These are phyloP conservation scores for Cadophora sp. DNA, from an alignment of 2,329 filamentous ascomycete genomes.

Conservation along the genomic window DNA sequence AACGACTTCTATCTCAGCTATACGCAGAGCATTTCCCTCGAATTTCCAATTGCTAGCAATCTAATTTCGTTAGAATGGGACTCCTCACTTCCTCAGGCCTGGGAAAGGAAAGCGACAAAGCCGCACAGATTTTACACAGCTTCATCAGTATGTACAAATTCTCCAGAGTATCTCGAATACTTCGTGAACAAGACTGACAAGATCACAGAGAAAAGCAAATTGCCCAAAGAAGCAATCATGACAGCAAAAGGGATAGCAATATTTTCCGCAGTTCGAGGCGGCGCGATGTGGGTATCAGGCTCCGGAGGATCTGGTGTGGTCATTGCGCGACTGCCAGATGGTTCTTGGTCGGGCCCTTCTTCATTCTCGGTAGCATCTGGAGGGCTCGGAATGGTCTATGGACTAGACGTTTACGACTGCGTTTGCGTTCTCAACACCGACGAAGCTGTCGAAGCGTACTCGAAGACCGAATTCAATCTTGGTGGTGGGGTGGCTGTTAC, in stretches of 20 bases:
- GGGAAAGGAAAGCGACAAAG: constrained; percentile 25
- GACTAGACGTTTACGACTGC: constrained; percentile 88
- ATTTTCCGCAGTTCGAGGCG: constrained; percentile 73
- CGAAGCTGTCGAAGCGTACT: constrained; percentile 79
- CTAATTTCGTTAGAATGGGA: constrained; percentile 3
- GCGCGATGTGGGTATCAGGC: constrained; percentile 40
- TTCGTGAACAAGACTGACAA: constrained; percentile 11
- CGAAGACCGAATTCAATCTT: constrained; percentile 74
- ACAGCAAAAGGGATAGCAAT: constrained; percentile 74
- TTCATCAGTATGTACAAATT: constrained; percentile 17
- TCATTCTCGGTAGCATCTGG: constrained; percentile 84
- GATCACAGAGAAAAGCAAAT: constrained; percentile 45
- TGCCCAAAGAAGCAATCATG: constrained; percentile 64
- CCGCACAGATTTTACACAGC: constrained; percentile 26
- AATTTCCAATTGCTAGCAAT: background rate
- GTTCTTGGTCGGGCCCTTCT: constrained; percentile 79
- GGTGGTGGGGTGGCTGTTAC: constrained; percentile 80
- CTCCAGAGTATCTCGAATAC: background rate
- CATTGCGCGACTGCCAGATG: constrained; percentile 66
- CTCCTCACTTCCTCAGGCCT: constrained; percentile 15
- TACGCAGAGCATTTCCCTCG: background rate
- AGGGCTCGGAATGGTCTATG: constrained; percentile 80
- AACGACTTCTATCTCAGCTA: background rate
- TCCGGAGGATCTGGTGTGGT: constrained; percentile 71
- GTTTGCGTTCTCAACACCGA: constrained; percentile 85